Evolutionary conservation across 2,329 filamentous ascomycete species (phyloP).

Genomic region (Aspergillus sp.): DNA sequence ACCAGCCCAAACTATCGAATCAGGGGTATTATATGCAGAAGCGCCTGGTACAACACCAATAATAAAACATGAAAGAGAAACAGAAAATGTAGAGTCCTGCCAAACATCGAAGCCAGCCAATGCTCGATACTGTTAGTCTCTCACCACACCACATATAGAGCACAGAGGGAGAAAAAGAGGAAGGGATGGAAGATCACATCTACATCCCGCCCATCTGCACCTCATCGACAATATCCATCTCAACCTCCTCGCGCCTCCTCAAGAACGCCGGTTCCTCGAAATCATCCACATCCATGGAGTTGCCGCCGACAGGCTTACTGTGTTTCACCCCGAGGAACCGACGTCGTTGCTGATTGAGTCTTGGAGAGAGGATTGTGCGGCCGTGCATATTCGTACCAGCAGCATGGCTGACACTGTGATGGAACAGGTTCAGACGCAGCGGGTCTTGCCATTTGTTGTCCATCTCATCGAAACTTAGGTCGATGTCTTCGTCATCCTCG

Average conservation of each 20-base stretch:
- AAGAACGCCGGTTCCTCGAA: constrained; percentile 54
- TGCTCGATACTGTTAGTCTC: not conserved
- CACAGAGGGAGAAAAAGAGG: not conserved
- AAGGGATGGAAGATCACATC: not conserved
- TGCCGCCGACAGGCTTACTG: constrained; percentile 3
- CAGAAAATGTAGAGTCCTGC: not conserved
- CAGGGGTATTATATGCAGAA: constrained; percentile 12
- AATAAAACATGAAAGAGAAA: not conserved
- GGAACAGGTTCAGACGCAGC: not conserved
- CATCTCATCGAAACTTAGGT: not conserved
- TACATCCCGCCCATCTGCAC: constrained; percentile 43
- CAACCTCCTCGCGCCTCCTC: constrained; percentile 46
- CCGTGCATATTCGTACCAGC: constrained; percentile 27
- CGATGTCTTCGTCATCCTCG: constrained; percentile 16
- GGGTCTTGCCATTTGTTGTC: constrained; percentile 29
- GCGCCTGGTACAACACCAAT: not conserved
- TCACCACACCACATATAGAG: not conserved
- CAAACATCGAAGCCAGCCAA: constrained; percentile 8
- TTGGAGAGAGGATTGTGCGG: constrained; percentile 41
- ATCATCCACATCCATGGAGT: constrained; percentile 43
- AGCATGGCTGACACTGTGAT: not conserved
- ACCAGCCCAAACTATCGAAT: not conserved
- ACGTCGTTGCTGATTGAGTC: constrained; percentile 34
- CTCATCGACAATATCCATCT: constrained; percentile 30
- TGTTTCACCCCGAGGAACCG: constrained; percentile 24